Percentiles rank a stretch among this genome's conserved stretches.
phyloP scores from a whole-genome alignment of 495 filamentous ascomycete genomes.

The Rostrohypoxylon terebratum region DNA sequence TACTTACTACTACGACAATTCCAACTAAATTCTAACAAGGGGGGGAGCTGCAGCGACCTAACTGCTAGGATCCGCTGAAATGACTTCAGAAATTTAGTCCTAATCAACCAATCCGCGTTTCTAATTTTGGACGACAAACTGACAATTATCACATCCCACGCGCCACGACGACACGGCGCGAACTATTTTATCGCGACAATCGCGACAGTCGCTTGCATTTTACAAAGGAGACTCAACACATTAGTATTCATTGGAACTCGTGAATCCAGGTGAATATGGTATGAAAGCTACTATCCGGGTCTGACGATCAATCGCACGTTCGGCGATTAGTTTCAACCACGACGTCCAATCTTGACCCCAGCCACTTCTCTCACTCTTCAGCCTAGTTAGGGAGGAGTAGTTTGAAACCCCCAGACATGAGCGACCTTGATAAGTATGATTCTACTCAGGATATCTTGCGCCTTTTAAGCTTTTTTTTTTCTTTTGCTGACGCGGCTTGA shows the following conservation, averaged over 20 bases:
- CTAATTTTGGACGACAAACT: constrained; percentile 35
- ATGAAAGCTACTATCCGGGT: constrained; percentile 27
- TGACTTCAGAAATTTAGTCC: constrained; percentile 32
- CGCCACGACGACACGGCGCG: constrained; percentile 25
- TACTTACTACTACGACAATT: background rate
- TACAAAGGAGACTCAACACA: background rate
- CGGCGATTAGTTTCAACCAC: constrained; percentile 12
- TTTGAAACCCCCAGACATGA: constrained; percentile 67
- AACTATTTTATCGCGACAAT: constrained; percentile 14
- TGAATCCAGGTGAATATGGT: constrained; percentile 28
- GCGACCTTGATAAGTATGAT: constrained; percentile 83
- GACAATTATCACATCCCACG: constrained; percentile 17
- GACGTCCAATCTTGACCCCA: constrained; percentile 11
- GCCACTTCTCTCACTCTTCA: background rate
- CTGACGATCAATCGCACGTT: constrained; percentile 12
- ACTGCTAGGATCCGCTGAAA: constrained; percentile 30
- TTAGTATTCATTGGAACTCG: background rate
- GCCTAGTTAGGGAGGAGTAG: background rate
- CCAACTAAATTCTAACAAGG: constrained; percentile 8
- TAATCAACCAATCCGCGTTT: constrained; percentile 29
- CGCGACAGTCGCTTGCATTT: background rate
- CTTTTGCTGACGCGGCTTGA: constrained; percentile 23
- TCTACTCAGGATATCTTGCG: background rate
- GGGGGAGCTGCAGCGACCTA: constrained; percentile 20
- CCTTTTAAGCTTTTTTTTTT: background rate